phyloP scores from a whole-genome alignment of 345 rosid species.

The Pistacia integerrima region DNA sequence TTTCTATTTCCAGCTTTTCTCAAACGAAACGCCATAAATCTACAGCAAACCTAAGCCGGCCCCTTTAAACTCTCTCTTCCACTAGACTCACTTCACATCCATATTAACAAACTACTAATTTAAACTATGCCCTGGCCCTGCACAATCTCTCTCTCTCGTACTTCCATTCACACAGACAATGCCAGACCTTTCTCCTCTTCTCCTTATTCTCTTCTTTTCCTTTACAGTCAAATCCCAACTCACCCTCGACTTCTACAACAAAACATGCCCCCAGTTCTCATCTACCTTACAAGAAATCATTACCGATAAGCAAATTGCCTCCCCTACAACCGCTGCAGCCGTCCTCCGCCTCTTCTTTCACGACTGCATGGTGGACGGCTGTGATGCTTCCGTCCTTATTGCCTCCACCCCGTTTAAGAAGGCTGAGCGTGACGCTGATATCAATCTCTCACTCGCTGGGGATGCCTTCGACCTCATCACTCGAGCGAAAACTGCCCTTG shows the following conservation, averaged over 20 bases:
- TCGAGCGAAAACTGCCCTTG: slow-evolving; percentile 63
- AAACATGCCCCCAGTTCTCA: slow-evolving; percentile 58
- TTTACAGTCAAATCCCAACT: slow-evolving; percentile 26
- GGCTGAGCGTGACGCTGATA: slow-evolving; percentile 60
- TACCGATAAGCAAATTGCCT: slow-evolving; percentile 51
- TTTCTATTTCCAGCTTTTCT: too few relatives aligned
- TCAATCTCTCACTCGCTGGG: slow-evolving; percentile 67
- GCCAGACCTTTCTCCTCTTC: slow-evolving; percentile 12
- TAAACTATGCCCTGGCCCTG: too few relatives aligned
- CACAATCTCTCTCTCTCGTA: background rate
- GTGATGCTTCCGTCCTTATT: slow-evolving; percentile 67
- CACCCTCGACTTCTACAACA: slow-evolving; percentile 41
- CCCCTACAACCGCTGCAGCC: slow-evolving; percentile 76
- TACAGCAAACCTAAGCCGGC: too few relatives aligned
- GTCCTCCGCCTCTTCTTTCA: slow-evolving; percentile 70
- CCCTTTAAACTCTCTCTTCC: too few relatives aligned
- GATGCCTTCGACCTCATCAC: slow-evolving; percentile 69
- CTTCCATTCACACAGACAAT: background rate
- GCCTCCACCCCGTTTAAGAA: slow-evolving; percentile 58
- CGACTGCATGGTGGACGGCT: slow-evolving; percentile 76
- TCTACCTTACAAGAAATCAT: slow-evolving; percentile 37
- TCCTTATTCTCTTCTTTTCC: slow-evolving; percentile 15
- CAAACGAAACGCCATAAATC: too few relatives aligned
- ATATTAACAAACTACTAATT: too few relatives aligned
- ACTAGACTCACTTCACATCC: too few relatives aligned